Percentiles rank a stretch among this genome's conserved stretches.
Evolutionary conservation across 176 grass and related monocot species (phyloP).

Genomic region (Avena atlantica): DNA sequence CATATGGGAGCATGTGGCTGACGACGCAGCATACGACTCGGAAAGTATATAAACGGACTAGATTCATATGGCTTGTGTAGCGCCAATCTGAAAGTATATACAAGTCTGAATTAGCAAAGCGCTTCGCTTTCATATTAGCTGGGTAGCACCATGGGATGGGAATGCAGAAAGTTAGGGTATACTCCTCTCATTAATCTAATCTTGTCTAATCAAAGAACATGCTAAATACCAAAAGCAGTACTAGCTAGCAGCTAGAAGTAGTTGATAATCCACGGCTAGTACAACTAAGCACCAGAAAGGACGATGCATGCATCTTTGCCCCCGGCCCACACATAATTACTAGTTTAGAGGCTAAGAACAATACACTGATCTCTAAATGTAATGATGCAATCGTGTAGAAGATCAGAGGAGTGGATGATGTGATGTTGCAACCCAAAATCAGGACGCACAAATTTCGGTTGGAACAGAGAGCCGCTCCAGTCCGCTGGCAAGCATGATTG

Average conservation of each 20-base stretch:
- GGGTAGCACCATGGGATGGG: no score
- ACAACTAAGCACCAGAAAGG: background rate
- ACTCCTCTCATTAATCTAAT: no score
- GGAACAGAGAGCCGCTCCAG: background rate
- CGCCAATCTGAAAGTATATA: no score
- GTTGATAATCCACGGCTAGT: background rate
- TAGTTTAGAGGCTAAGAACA: background rate
- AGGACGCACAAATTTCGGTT: conserved; percentile 42
- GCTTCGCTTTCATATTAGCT: no score
- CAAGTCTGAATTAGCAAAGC: no score
- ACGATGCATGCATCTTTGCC: background rate
- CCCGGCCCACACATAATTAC: background rate
- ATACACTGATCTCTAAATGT: background rate
- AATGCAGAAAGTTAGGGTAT: no score
- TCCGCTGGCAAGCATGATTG: background rate
- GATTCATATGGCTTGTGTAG: no score
- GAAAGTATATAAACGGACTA: no score
- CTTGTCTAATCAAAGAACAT: background rate
- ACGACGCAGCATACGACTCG: background rate
- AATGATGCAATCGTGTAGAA: background rate
- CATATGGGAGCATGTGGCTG: background rate
- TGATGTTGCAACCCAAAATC: conserved; percentile 14
- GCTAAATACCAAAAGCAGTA: background rate
- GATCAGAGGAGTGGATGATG: background rate
- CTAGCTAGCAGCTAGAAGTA: background rate